These are phyloP conservation scores for Crassisporium funariophilum DNA, from an alignment of 768 basidiomycete genomes.

Conservation along the genomic window DNA sequence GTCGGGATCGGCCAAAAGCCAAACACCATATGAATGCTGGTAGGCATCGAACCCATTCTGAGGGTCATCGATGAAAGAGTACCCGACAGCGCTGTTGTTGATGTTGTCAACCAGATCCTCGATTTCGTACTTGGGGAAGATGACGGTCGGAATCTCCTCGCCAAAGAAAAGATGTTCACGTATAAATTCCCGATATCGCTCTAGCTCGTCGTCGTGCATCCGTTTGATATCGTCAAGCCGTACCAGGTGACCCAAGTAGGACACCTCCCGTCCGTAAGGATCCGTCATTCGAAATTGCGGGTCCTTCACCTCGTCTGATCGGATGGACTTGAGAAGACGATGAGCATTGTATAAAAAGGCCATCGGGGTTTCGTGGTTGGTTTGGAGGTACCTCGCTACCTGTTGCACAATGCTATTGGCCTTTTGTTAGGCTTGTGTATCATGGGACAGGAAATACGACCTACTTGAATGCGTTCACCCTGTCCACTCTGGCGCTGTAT, in stretches of 20 bases:
- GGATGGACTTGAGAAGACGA: constrained; percentile 2
- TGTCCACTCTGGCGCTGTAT: neutral
- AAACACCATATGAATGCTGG: neutral
- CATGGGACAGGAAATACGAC: neutral
- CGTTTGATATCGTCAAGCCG: constrained; percentile 4
- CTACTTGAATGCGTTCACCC: constrained; percentile 1
- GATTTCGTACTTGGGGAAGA: constrained; percentile 4
- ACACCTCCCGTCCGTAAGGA: neutral
- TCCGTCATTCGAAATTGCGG: constrained; percentile 2
- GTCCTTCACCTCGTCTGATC: constrained; percentile 6
- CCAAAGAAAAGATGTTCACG: constrained; percentile 4
- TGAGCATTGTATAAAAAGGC: constrained; percentile 7
- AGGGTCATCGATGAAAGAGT: constrained; percentile 13
- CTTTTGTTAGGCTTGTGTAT: neutral
- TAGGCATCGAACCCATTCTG: constrained; percentile 1
- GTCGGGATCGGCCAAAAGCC: constrained; percentile 8
- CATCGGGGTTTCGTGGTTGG: constrained; percentile 12
- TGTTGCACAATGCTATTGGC: neutral
- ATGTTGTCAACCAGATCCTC: constrained; percentile 13
- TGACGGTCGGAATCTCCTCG: neutral
- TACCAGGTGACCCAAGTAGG: constrained; percentile 5
- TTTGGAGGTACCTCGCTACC: no score
- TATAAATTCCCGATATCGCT: neutral
- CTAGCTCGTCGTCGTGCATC: constrained; percentile 4
- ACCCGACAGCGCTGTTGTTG: neutral